Percentiles rank a stretch among this genome's conserved stretches.
Evolutionary conservation across 129 eudicot species (phyloP).

Genomic region (Centella asiatica): DNA sequence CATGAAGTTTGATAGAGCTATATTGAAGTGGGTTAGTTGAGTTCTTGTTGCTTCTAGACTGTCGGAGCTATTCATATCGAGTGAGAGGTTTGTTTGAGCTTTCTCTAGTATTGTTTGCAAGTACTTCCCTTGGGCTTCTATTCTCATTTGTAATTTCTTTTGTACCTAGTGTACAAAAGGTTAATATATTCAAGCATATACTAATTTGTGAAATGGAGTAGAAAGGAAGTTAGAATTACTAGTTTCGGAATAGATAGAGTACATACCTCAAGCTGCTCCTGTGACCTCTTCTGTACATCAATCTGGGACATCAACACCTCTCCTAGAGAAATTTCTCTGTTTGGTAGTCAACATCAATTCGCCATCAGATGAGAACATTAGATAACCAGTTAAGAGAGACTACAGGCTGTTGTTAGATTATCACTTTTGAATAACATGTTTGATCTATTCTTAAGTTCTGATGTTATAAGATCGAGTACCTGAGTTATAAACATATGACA

Average conservation of each 20-base stretch:
- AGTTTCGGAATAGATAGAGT: neutral
- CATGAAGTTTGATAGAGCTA: slow-evolving; percentile 70
- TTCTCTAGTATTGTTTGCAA: slow-evolving; percentile 80
- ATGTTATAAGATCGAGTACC: neutral
- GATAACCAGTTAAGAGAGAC: neutral
- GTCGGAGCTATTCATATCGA: slow-evolving; percentile 45
- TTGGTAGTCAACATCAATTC: slow-evolving; percentile 4
- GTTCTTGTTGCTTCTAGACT: slow-evolving; percentile 51
- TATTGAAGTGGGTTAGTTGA: slow-evolving; percentile 56
- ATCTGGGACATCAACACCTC: slow-evolving; percentile 62
- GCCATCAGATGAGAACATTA: neutral
- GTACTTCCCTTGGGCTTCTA: slow-evolving; percentile 93
- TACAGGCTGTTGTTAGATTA: neutral
- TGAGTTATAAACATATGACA: neutral
- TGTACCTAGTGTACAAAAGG: slow-evolving; percentile 45
- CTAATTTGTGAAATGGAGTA: neutral
- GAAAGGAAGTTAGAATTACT: neutral
- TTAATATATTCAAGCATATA: neutral
- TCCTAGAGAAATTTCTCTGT: slow-evolving; percentile 59
- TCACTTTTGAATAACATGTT: neutral
- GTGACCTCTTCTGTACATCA: slow-evolving; percentile 71
- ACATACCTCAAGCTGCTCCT: slow-evolving; percentile 82
- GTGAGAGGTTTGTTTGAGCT: slow-evolving; percentile 75
- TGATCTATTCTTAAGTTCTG: neutral
- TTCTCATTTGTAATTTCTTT: slow-evolving; percentile 81